Evolutionary conservation across 257 asterid species (phyloP), one percentile per base, ranked within the genome.

Genomic region (Primulina tabacum): DNA sequence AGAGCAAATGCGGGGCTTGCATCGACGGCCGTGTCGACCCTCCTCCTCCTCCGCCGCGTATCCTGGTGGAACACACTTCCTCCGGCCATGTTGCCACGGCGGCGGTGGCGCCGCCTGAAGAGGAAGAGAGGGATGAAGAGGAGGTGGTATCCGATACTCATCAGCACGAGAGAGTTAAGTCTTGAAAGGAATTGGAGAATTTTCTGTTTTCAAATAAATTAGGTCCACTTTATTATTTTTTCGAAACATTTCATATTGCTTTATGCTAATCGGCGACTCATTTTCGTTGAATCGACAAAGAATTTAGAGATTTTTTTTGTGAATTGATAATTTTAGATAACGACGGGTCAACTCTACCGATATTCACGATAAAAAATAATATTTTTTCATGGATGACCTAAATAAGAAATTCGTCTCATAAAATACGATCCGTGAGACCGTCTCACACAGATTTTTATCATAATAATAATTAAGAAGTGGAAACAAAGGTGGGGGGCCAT

Each of bases 1-100:
- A 92, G 73, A 76, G 82, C n/a, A 92, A 90, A 81, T 92, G 97
- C 73, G 83, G 87, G 8, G 75, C 96, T 63, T 92, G 97, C 73
- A 81, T 92, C n/a, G 96, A 90, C 33, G 97, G 97, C 8, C 82
- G 92, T 76, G 77, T 86, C 75, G 84, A 83, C 64, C 24, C 24
- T 21, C 24, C 24, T 21, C 81, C 80, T 28, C 84, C 83, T 8
- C 77, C 68, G n/a, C 86, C 83, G n/a, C 76, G 77, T 24, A 65
- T 62, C 67, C 85, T 77, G 68, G 86, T 64, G 66, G 87, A 80
- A 78, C 81, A 68, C 78, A 70, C 80, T 53, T 58, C 81, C 57
- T 30, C 85, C 14, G 78, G 62, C 11, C 83, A 17, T 3, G 76
- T 64, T 17, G 62, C 65, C 7, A 60, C 73, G 50, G 50, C 82